A percentile compares a stretch with the other conserved stretches of the same genome.
Conservation (phyloP, 2,329 filamentous ascomycete genomes). For the Monosporascus sp. region DNA sequence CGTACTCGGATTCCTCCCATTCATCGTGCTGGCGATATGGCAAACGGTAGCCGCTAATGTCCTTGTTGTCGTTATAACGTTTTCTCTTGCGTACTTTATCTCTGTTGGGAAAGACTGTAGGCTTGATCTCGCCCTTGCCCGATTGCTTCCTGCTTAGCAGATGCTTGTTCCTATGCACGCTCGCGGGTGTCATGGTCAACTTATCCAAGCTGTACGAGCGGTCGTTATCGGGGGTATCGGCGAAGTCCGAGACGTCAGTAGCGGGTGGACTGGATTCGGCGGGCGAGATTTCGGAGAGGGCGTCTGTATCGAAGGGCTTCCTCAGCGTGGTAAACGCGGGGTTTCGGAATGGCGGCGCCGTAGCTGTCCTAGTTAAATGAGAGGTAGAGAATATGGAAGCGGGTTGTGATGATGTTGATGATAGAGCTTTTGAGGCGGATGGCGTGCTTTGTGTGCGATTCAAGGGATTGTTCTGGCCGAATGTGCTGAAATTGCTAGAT, state of each 20-base stretch:
- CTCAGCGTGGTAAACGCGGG: conserved; percentile 60
- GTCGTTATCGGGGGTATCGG: conserved; percentile 47
- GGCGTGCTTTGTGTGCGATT: conserved; percentile 22
- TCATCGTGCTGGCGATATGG: conserved; percentile 36
- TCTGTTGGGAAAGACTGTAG: conserved; percentile 27
- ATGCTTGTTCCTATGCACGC: conserved; percentile 38
- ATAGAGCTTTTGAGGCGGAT: conserved; percentile 19
- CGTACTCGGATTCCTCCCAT: conserved; percentile 42
- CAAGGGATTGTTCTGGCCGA: conserved; percentile 24
- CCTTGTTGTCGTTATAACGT: conserved; percentile 44
- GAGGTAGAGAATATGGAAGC: conserved; percentile 41
- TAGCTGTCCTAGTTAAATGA: conserved; percentile 33
- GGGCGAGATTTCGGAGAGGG: conserved; percentile 50
- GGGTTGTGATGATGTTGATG: conserved; percentile 13
- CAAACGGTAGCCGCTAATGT: conserved; percentile 43
- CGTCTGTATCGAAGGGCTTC: conserved; percentile 47
- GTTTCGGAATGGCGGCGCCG: conserved; percentile 53
- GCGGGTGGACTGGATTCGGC: conserved; percentile 55
- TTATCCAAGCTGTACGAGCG: conserved; percentile 34
- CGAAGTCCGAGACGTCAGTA: conserved; percentile 52
- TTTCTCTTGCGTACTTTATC: conserved; percentile 50
- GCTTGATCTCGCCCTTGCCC: conserved; percentile 60
- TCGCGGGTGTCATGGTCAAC: conserved; percentile 45
- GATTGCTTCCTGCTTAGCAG: conserved; percentile 36
- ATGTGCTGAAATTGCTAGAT: conserved; percentile 31